phyloP scores from a whole-genome alignment of 2,329 filamentous ascomycete species.

The Tolypocladium amazonense region DNA sequence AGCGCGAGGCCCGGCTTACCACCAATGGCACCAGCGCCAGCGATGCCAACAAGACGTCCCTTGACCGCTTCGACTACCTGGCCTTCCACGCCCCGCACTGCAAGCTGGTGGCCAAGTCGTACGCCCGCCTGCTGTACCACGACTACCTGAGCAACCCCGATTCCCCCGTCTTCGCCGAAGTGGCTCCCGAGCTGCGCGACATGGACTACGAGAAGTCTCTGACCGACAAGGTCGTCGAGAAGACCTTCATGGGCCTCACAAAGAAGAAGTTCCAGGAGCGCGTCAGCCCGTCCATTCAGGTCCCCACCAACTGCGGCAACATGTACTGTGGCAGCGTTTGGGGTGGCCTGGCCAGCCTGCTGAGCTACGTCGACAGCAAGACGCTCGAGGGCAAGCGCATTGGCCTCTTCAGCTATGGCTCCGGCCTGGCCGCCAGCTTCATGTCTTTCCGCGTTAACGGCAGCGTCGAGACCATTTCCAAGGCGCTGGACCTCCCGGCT shows the following conservation, averaged over 20 bases:
- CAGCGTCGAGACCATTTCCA: constrained; percentile 55
- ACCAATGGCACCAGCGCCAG: constrained; percentile 31
- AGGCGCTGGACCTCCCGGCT: constrained; percentile 59
- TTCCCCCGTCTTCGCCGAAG: constrained; percentile 58
- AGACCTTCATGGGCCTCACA: constrained; percentile 73
- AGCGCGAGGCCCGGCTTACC: constrained; percentile 54
- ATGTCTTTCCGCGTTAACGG: constrained; percentile 64
- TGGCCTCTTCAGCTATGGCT: constrained; percentile 71
- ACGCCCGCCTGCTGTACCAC: constrained; percentile 74
- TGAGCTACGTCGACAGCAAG: constrained; percentile 53
- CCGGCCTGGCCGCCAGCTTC: constrained; percentile 62
- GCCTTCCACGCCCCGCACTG: constrained; percentile 77
- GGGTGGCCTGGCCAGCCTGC: constrained; percentile 61
- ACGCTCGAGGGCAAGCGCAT: constrained; percentile 61
- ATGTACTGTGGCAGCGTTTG: constrained; percentile 65
- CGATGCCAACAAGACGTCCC: constrained; percentile 42
- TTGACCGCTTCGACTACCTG: constrained; percentile 78
- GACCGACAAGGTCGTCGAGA: constrained; percentile 73
- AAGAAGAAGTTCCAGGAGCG: constrained; percentile 80
- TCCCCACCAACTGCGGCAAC: constrained; percentile 65
- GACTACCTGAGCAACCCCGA: constrained; percentile 67
- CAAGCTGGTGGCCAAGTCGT: constrained; percentile 81
- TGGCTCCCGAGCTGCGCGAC: constrained; percentile 65
- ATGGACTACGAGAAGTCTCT: constrained; percentile 72
- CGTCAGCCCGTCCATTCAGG: constrained; percentile 61